Evolutionary conservation across 1,284 basidiomycete species (phyloP), one percentile per base, ranked within the genome.

Genomic region (Fomitopsis schrenkii): DNA sequence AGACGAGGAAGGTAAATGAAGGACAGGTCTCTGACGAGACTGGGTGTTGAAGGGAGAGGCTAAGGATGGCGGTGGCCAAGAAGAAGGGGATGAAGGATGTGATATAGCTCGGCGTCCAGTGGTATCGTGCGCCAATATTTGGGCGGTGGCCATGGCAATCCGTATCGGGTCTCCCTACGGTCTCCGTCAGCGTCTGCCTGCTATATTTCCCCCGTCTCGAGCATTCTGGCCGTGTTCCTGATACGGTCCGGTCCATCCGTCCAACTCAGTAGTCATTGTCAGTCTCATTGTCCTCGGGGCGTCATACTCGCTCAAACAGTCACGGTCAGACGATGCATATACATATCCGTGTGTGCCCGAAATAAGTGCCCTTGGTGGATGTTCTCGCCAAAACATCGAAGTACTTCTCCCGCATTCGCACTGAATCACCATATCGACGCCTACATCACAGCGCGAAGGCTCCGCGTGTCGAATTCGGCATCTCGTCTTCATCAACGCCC

Each of bases 1-100:
- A 83, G 80, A 82, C 76, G 73, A 76, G 66, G 67, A 71, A 58
- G 71, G 66, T 69, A 62, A 66, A 70, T 66, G 67, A 70, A 70
- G 62, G 63, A 62, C 66, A 65, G 71, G 66, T 64, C 66, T 67
- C 63, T 65, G 67, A 66, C 63, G 63, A 62, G 66, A 69, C 35
- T 19, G 63, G 60, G 66, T 63, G 68, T 70, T 67, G 68, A 66
- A 60, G 63, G 59, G 59, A 65, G 65, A 65, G 67, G 63, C 38
- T 40, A 64, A 66, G 60, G 63, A 64, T 63, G 62, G 59, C 55
- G 60, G 58, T 57, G 60, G 61, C 63, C 57, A 63, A 63, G 60
- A 60, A 22, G 26, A 5, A 48, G 9, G 17, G 14, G 28, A 7
- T 8, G 14, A 45, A 44, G 14, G 33, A 35, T 36, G 57, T 46